Conservation (phyloP, 1,284 basidiomycete species). For the Sporisorium sorghi region DNA sequence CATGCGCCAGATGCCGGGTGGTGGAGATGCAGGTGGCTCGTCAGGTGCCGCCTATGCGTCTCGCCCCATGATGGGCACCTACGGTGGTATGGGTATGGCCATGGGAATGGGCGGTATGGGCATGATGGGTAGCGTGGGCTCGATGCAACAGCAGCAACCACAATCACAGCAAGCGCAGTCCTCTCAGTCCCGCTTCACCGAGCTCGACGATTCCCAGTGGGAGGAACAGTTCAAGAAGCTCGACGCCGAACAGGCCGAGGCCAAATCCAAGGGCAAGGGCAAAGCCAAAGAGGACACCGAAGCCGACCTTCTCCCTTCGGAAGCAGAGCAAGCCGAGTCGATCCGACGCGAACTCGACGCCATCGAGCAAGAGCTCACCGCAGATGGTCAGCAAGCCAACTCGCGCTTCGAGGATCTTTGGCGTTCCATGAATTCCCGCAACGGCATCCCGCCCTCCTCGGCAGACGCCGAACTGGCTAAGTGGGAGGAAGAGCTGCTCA, state of each 20-base stretch:
- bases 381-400: slow-evolving; percentile 54
- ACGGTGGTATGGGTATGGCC: slow-evolving; percentile 43
- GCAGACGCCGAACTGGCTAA: slow-evolving; percentile 73
- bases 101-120: slow-evolving; percentile 56
- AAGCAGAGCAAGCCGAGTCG: slow-evolving; percentile 60
- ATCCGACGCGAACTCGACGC: slow-evolving; percentile 62
- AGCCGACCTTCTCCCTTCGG: slow-evolving; percentile 37
- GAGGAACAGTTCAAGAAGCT: slow-evolving; percentile 66
- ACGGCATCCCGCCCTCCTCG: slow-evolving; percentile 41
- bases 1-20: slow-evolving; percentile 23
- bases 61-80: slow-evolving; percentile 49
- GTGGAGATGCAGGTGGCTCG: slow-evolving; percentile 17
- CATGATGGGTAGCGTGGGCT: slow-evolving; percentile 49
- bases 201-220: slow-evolving; percentile 64
- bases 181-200: slow-evolving; percentile 49
- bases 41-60: slow-evolving; percentile 41
- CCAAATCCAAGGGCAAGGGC: slow-evolving; percentile 63
- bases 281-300: slow-evolving; percentile 48
- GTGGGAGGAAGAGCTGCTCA: slow-evolving; percentile 75
- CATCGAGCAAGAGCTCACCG: slow-evolving; percentile 58
- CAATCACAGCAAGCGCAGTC: slow-evolving; percentile 38
- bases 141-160: slow-evolving; percentile 25
- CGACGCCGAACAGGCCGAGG: slow-evolving; percentile 54
- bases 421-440: slow-evolving; percentile 62
- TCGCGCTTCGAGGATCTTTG: slow-evolving; percentile 67